Evolutionary conservation across 495 filamentous ascomycete genomes (phyloP).

Genomic region (Bombardia bombarda): DNA sequence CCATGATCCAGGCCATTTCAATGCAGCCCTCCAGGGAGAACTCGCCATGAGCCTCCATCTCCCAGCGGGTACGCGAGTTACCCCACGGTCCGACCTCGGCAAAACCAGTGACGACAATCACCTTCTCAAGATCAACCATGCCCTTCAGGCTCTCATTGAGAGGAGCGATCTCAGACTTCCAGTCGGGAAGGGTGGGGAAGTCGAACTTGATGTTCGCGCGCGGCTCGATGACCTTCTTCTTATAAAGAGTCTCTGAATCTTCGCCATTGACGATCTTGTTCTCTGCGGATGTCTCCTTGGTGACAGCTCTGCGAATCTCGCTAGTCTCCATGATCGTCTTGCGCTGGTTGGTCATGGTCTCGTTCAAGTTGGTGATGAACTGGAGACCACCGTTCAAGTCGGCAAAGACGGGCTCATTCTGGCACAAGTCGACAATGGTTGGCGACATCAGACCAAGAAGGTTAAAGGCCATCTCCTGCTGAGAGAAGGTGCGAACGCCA

Average conservation of each 20-base stretch:
- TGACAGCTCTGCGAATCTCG: conserved; percentile 87
- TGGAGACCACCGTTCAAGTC: conserved; percentile 97
- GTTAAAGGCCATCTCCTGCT: conserved; percentile 99
- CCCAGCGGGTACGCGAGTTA: conserved; percentile 95
- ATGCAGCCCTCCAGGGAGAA: conserved; percentile 98
- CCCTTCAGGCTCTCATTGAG: conserved; percentile 82
- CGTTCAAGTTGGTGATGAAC: conserved; percentile 95
- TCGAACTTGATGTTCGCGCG: conserved; percentile 96
- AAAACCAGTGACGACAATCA: conserved; percentile 95
- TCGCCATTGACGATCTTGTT: conserved; percentile 97
- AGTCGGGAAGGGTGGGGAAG: conserved; percentile 83
- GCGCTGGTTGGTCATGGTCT: conserved; percentile 80
- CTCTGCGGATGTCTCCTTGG: conserved; percentile 92
- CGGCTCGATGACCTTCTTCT: conserved; percentile 87
- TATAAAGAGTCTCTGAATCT: conserved; percentile 83
- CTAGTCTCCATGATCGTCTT: conserved; percentile 90
- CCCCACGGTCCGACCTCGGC: conserved; percentile 96
- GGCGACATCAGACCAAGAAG: conserved; percentile 94
- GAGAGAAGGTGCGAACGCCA: conserved; percentile 96
- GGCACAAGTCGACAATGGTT: conserved; percentile 89
- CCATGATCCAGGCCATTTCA: conserved; percentile 99
- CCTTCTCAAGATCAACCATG: conserved; percentile 97
- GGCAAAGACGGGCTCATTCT: conserved; percentile 89
- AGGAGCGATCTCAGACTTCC: conserved; percentile 83
- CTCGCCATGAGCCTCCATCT: conserved; percentile 95